Base-by-base conservation (phyloP, 1,139 yeast genomes). In the Yamadazyma dendronema region DNA sequence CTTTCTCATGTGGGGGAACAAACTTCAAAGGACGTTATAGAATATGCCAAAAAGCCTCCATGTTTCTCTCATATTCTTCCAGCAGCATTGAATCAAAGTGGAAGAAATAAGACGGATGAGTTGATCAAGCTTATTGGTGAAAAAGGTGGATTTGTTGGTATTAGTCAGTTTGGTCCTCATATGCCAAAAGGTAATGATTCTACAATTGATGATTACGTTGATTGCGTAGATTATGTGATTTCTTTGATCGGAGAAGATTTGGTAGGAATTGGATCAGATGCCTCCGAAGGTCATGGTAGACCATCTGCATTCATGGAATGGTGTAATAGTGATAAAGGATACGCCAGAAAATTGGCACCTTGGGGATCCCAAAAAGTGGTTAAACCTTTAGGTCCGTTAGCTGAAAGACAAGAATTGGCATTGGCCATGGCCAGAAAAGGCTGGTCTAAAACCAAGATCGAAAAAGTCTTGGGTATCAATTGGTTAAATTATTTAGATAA, bases 1-100 rank as follows among this genome's bases (percentile, higher is more conserved):
- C 52, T 75, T 24, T 63, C 74, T 26, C 81, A 75, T 50, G 78
- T 72, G 12, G 68, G 77, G 6, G 56, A 68, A 35, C 59, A 73
- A 43, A 74, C 79, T 0, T 72, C 73, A 75, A 38, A 57, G 7
- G 78, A 74, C 44, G 65, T 62, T 2, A 49, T 75, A 26, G 58
- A 57, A 11, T 52, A 62, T 5, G 54, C 77, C 4, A 52, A 61
- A 35, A 64, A 77, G 1, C 81, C 80, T 1, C 76, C 75, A 1
- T 62, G 75, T 9, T 74, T 70, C 46, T 71, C 78, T 2, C 80
- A 74, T 29, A 37, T 44, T 23, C 30, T 44, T 15, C 48, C 48
- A 11, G 45, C 44, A 7, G 39, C 29, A 11, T 36, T 44, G 28
- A 43, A 41, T 15, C 38, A 12, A 5, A 44, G 48, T 39, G 48